phyloP scores from a whole-genome alignment of 331 rosid species.

The Quercus phellos region DNA sequence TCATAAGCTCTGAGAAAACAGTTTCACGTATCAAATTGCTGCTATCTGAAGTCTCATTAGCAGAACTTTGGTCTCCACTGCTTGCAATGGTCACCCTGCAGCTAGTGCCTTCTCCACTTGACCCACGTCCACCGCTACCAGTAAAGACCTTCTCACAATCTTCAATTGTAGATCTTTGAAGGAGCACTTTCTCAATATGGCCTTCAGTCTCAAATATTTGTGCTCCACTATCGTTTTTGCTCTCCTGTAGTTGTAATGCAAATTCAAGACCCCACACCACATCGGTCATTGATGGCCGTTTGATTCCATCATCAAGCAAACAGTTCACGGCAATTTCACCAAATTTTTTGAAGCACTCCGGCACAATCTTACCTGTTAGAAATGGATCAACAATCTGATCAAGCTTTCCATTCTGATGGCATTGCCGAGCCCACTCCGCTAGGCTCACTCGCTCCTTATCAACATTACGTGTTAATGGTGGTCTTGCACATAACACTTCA shows the following conservation, averaged over 20 bases:
- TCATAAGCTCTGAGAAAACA: not conserved
- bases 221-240: not conserved
- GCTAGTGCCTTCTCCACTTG: not conserved
- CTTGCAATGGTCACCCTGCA: not conserved
- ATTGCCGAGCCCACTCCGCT: not conserved
- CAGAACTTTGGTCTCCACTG: not conserved
- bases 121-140: not conserved
- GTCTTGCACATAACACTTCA: not conserved
- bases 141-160: not conserved
- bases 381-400: not conserved
- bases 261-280: not conserved
- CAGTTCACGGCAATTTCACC: not conserved
- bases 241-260: not conserved
- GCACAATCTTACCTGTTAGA: not conserved
- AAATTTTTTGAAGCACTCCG: not conserved
- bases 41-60: not conserved
- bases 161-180: not conserved
- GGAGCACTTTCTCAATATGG: no score
- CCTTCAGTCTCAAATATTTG: no score
- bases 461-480: not conserved
- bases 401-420: not conserved
- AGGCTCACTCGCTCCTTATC: not conserved
- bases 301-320: not conserved
- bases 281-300: not conserved
- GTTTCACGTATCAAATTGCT: not conserved